Percentiles rank a stretch among this genome's conserved stretches.
Evolutionary conservation across 2,329 filamentous ascomycete species (phyloP).

Genomic region (Amauroascus verrucosus): DNA sequence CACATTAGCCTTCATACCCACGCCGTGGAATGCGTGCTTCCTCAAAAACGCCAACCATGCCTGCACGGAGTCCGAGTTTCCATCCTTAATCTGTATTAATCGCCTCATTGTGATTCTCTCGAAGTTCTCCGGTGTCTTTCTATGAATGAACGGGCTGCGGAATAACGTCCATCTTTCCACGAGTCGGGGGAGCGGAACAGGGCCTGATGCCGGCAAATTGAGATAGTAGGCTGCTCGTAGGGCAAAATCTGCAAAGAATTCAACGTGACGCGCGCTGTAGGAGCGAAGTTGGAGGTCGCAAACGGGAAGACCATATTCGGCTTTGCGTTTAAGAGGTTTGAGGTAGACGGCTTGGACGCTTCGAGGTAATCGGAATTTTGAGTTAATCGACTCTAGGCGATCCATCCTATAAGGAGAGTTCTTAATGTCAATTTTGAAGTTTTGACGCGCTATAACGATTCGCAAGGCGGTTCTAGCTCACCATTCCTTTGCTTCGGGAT

Average conservation of each 20-base stretch:
- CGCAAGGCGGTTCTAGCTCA: not conserved
- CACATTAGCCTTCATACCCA: slow-evolving; percentile 97
- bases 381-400: slow-evolving; percentile 27
- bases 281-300: slow-evolving; percentile 91
- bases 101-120: slow-evolving; percentile 79
- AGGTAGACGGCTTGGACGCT: slow-evolving; percentile 79
- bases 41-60: slow-evolving; percentile 85
- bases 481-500: slow-evolving; percentile 8
- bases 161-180: slow-evolving; percentile 93
- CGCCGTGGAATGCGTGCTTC: slow-evolving; percentile 88
- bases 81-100: slow-evolving; percentile 86
- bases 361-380: slow-evolving; percentile 55
- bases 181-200: slow-evolving; percentile 74
- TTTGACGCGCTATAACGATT: too few species aligned
- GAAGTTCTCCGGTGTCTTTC: slow-evolving; percentile 97
- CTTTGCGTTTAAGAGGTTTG: slow-evolving; percentile 64
- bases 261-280: slow-evolving; percentile 78
- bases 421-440: not conserved
- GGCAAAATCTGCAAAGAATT: slow-evolving; percentile 92
- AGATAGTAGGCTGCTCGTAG: slow-evolving; percentile 91
- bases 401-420: slow-evolving; percentile 24
- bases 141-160: slow-evolving; percentile 80
- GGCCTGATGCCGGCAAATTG: slow-evolving; percentile 72
- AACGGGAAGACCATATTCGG: slow-evolving; percentile 66
- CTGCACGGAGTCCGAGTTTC: slow-evolving; percentile 77